Evolutionary conservation across 257 asterid genomes (phyloP), one percentile per base, ranked within the genome.

Genomic region (Apocynum venetum): DNA sequence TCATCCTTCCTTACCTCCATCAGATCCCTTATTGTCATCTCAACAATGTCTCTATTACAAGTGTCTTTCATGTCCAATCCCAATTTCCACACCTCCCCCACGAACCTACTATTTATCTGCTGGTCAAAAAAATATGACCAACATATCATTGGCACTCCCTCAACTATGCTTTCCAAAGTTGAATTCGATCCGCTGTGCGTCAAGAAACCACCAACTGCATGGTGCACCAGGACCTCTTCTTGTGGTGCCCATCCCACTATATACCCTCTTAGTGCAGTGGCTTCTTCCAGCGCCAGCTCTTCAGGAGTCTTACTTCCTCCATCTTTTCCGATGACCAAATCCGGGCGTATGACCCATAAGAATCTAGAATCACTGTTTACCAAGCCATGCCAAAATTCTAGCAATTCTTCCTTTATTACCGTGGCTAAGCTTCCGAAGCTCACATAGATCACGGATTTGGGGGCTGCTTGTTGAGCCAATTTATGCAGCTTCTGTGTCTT

Each of bases 151-250:
- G 88, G 86, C 17, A 82, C 82, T 8, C 86, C 88, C 7, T 66
- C 86, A 0, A 14, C 43, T 9, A 85, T 68, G 52, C 88, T 85
- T 15, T 82, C 88, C 46, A 82, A 13, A 7, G 87, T 84, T 0
- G 87, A 78, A n/a, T 82, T 78, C 94, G 94, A 91, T 63, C 96
- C 96, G n/a, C 85, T 82, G 74, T 91, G 97, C 0, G 97, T 91
- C 86, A 87, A 82, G 76, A 91, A 91, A 8, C 94, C 91, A 0
- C 89, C 94, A 6, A 91, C 77, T 1, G 97, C 83, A 0, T 73
- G 73, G 77, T 89, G 94, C 4, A 85, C 85, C 85, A 91, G 71
- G 1, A 88, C 94, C 76, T 84, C 91, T 14, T 87, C 92, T 60
- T 91, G 97, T 6, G 91, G 95, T 0, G 93, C 93, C 97, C 96